phyloP scores from a whole-genome alignment of 257 asterid genomes.

The Coffea canephora region DNA sequence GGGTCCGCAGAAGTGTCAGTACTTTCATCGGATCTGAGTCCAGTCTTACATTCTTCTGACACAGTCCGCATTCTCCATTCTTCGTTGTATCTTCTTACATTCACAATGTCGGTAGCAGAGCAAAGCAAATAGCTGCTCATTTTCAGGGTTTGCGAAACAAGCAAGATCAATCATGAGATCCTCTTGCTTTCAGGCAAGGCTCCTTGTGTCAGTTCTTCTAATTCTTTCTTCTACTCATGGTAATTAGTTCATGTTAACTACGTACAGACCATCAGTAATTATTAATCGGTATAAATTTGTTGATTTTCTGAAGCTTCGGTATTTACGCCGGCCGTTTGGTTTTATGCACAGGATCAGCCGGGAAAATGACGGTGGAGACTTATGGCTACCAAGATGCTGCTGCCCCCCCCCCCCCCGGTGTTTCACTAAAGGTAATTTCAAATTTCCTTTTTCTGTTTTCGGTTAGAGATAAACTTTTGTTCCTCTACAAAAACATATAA shows the following conservation, averaged over 20 bases:
- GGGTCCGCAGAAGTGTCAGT: background rate
- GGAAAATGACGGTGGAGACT: conserved; percentile 29
- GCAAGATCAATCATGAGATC: background rate
- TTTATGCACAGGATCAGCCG: conserved; percentile 33
- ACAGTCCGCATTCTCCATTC: background rate
- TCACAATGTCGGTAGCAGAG: background rate
- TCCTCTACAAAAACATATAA: background rate
- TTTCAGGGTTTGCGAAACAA: background rate
- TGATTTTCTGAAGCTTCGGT: background rate
- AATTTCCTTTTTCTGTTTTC: too few relatives aligned
- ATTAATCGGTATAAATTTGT: background rate
- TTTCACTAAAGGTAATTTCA: background rate
- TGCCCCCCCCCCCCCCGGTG: too few relatives aligned
- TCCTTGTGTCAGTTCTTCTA: conserved; percentile 28
- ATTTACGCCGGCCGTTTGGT: background rate
- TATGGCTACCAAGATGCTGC: conserved; percentile 11
- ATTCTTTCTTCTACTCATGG: conserved; percentile 39
- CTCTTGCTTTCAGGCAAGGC: background rate
- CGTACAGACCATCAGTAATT: background rate
- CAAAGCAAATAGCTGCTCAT: background rate
- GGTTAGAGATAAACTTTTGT: background rate
- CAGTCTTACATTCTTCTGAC: background rate
- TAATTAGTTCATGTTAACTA: conserved; percentile 8
- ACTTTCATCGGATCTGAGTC: conserved; percentile 24
- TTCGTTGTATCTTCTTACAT: background rate